Evolutionary conservation across 78 protist species (phyloP).

Genomic region (Dictyostelium citrinum): DNA sequence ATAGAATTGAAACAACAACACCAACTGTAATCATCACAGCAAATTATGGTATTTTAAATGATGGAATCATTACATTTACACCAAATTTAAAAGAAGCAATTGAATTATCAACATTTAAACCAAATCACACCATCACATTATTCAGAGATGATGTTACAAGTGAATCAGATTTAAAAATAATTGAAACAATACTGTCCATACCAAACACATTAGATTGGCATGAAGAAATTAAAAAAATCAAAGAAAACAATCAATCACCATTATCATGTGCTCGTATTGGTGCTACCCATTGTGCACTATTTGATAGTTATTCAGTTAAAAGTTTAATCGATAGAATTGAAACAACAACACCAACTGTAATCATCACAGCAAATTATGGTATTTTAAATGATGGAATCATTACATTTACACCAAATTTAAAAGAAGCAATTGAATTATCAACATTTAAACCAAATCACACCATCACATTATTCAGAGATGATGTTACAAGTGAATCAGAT

Average conservation of each 20-base stretch:
- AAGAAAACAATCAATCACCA: neutral
- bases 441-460: neutral
- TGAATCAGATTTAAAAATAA: neutral
- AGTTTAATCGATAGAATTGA: too few species aligned
- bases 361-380: conserved; percentile 75
- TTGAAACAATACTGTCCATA: neutral
- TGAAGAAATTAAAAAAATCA: neutral
- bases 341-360: too few species aligned
- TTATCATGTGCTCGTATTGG: too few species aligned
- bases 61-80: neutral
- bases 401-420: neutral
- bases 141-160: neutral
- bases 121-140: neutral
- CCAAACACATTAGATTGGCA: conserved; percentile 6
- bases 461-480: neutral
- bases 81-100: conserved; percentile 22
- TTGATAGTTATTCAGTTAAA: too few species aligned
- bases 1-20: conserved; percentile 68
- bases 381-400: neutral
- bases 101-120: conserved; percentile 7
- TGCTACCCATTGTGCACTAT: too few species aligned
- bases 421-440: conserved; percentile 26
- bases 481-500: neutral
- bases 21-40: conserved; percentile 81
- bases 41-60: conserved; percentile 39